Evolutionary conservation across 805 yeast species (phyloP).

Genomic region (Yamadazyma sp.): DNA sequence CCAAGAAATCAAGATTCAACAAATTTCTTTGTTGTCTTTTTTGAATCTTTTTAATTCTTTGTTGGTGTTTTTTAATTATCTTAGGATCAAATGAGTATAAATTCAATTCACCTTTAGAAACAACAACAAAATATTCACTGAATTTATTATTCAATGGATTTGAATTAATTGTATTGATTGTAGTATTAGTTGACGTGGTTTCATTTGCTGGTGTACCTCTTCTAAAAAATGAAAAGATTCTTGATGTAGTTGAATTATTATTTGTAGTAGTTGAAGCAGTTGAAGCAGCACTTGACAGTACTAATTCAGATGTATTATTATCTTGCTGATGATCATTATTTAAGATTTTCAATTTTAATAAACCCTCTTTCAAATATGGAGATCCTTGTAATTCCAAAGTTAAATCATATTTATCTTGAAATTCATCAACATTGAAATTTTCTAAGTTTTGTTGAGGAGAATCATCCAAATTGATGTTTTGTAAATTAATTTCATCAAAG

Average conservation of each 20-base stretch:
- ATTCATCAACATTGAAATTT: slow-evolving; percentile 37
- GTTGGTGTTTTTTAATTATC: slow-evolving; percentile 38
- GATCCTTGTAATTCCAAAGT: slow-evolving; percentile 67
- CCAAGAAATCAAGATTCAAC: slow-evolving; percentile 7
- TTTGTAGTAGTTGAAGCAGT: slow-evolving; percentile 17
- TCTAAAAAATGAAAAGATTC: slow-evolving; percentile 28
- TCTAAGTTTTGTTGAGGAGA: slow-evolving; percentile 23
- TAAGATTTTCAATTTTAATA: slow-evolving; percentile 43
- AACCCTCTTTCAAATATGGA: slow-evolving; percentile 77
- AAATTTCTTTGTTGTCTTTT: slow-evolving; percentile 15
- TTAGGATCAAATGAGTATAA: slow-evolving; percentile 54
- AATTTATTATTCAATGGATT: slow-evolving; percentile 26
- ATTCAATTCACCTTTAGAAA: slow-evolving; percentile 62
- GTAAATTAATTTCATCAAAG: slow-evolving; percentile 24
- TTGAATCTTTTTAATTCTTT: slow-evolving; percentile 21
- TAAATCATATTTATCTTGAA: slow-evolving; percentile 52
- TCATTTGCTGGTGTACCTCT: slow-evolving; percentile 10
- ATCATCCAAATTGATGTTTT: slow-evolving; percentile 11
- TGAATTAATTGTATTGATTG: slow-evolving; percentile 1
- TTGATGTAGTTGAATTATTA: slow-evolving; percentile 14
- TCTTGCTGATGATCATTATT: slow-evolving; percentile 38
- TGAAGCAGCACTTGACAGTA: slow-evolving; percentile 11
- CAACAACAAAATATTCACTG: slow-evolving; percentile 58
- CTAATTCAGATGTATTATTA: slow-evolving; percentile 10
- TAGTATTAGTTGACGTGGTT: slow-evolving; percentile 3